Base-by-base conservation (phyloP, 2,329 filamentous ascomycete genomes). In the Lasiodiplodia theobromae region DNA sequence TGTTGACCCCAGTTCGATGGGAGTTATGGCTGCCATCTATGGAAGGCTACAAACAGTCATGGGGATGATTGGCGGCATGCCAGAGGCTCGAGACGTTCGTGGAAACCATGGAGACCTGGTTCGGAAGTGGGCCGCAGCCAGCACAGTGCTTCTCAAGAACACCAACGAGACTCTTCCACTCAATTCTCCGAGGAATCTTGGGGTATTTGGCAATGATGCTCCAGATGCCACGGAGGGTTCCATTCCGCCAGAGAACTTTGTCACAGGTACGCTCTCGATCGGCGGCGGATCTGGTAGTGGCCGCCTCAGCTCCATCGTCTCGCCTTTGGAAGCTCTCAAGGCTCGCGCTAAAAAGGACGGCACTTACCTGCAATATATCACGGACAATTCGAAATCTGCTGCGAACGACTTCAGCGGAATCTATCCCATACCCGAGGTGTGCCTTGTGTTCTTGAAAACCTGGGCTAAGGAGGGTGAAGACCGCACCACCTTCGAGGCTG, bases 371-470 rank as follows among this genome's bases (percentile, higher is more conserved):
- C 60, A 65, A 44, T 21, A 65, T 21, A 21, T 52, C 21, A 40
- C 44, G 8, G 60, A 65, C 60, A 65, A 65, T 40, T 31, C 10
- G 28, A n/a, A 52, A 23, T 5, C 52, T 1, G 60, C 60, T 18
- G 31, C 25, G n/a, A 28, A 25, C 40, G 44, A 65, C 51, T 57
- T 67, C 28, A 76, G 2, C 75, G 74, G 4, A 72, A 74, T 5
- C 14, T 72, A 71, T 66, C 69, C 72, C 16, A 72, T 82, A 2
- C 79, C 82, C 7, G 80, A 83, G 12, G 85, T 87, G 14, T 82
- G 71, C 76, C 79, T 89, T n/a, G 86, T 89, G 31, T 87, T 89
- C 77, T 79, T 88, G 67, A 89, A 89, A 85, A 86, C 75, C 16
- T 85, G 77, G 75, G 82, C 83, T 0, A 75, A 77, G 2, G 84